phyloP scores from a whole-genome alignment of 2,329 filamentous ascomycete species.

The Neonectria magnoliae region DNA sequence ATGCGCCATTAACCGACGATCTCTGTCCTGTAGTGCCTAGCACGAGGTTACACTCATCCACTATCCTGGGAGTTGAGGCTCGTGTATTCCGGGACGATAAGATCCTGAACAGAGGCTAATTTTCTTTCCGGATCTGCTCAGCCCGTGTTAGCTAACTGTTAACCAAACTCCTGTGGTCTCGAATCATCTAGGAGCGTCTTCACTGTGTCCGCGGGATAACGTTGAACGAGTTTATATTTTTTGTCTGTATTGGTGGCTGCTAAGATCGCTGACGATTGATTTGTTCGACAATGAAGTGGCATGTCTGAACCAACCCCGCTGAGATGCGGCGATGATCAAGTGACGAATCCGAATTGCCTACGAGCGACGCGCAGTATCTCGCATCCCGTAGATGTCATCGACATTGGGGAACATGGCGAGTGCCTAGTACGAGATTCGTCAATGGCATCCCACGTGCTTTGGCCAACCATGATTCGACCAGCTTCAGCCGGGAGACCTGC shows the following conservation, averaged over 20 bases:
- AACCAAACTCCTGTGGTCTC: neutral
- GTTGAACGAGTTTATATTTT: neutral
- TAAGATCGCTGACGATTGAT: neutral
- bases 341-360: neutral
- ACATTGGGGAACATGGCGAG: neutral
- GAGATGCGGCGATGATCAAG: neutral
- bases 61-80: neutral
- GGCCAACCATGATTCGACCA: neutral
- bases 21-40: neutral
- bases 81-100: neutral
- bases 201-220: neutral
- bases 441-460: neutral
- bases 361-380: neutral
- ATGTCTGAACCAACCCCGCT: neutral
- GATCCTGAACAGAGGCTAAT: neutral
- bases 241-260: conserved; percentile 21
- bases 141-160: conserved; percentile 11
- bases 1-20: neutral
- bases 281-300: neutral
- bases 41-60: neutral
- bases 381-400: neutral
- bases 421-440: neutral
- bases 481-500: neutral
- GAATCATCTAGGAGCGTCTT: neutral
- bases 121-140: neutral